A percentile compares a stretch with the other conserved stretches of the same genome.
These are phyloP conservation scores for Plasmodium blacklocki DNA, from an alignment of 169 alveolate genomes.

Conservation along the genomic window DNA sequence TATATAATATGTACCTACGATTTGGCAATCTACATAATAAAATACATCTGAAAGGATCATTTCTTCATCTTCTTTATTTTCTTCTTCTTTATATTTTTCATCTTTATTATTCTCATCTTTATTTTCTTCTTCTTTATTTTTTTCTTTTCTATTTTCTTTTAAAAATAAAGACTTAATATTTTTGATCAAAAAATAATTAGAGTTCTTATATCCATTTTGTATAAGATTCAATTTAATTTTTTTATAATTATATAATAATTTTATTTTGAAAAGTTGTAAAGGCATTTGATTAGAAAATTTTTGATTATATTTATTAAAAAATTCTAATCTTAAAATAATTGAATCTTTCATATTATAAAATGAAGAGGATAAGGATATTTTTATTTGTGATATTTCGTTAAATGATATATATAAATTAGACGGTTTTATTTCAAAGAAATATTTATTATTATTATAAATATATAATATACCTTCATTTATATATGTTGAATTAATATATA, in stretches of 20 bases:
- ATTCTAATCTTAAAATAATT: slow-evolving; percentile 23
- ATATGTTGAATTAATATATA: slow-evolving; percentile 16
- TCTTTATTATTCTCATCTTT: slow-evolving; percentile 1
- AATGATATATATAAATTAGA: slow-evolving; percentile 1
- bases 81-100: neutral
- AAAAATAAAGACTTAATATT: too few relatives aligned
- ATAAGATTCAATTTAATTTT: slow-evolving; percentile 14
- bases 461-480: slow-evolving; percentile 17
- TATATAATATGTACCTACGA: slow-evolving; percentile 48
- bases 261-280: slow-evolving; percentile 11
- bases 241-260: slow-evolving; percentile 21
- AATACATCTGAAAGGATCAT: slow-evolving; percentile 19
- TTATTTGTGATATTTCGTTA: slow-evolving; percentile 19
- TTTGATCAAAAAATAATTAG: too few relatives aligned
- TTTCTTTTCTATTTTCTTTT: too few relatives aligned
- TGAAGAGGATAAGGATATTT: slow-evolving; percentile 9
- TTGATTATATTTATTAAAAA: slow-evolving; percentile 21
- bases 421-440: slow-evolving; percentile 17
- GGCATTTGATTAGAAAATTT: slow-evolving; percentile 20
- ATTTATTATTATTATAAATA: slow-evolving; percentile 2
- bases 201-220: too few relatives aligned
- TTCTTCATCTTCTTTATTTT: neutral
- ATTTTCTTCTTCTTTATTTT: neutral
- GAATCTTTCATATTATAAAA: slow-evolving; percentile 1
- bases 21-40: slow-evolving; percentile 9